Conservation (phyloP, 176 grass and related monocot genomes). For the Metroxylon sagu region DNA sequence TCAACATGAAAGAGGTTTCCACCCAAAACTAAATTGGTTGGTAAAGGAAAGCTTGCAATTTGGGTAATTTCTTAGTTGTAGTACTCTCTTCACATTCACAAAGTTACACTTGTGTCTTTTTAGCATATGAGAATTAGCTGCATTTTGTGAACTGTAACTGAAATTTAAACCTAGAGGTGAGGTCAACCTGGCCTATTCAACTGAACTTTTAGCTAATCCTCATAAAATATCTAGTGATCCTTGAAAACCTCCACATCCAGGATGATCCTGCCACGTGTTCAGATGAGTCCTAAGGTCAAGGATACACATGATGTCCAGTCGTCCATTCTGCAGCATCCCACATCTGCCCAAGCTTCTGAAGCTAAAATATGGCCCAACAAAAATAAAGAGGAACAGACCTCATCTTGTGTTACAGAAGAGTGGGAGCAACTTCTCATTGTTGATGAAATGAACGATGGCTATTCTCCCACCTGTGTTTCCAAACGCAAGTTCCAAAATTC, state of each 20-base stretch:
- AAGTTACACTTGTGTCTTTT: too few species aligned
- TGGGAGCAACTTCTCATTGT: constrained; percentile 80
- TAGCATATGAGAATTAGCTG: too few species aligned
- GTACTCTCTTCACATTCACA: background rate
- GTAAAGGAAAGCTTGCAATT: constrained; percentile 86
- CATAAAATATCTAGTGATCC: too few species aligned
- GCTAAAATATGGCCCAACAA: constrained; percentile 18
- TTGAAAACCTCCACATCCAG: too few species aligned
- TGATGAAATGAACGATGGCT: constrained; percentile 33
- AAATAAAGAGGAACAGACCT: constrained; percentile 31
- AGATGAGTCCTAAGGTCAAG: constrained; percentile 4
- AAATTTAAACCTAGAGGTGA: too few species aligned
- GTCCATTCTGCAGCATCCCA: constrained; percentile 24
- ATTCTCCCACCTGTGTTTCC: constrained; percentile 17
- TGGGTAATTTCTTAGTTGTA: constrained; percentile 32
- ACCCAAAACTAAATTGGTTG: constrained; percentile 58
- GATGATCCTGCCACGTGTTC: background rate
- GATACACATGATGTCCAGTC: constrained; percentile 16
- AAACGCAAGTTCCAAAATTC: constrained; percentile 23
- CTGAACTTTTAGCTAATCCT: too few species aligned
- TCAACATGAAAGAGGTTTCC: constrained; percentile 88
- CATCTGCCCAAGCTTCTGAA: constrained; percentile 20
- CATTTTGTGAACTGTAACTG: too few species aligned
- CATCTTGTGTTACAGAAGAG: constrained; percentile 41
- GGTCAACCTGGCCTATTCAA: too few species aligned